Evolutionary conservation across 176 grass and related monocot species (phyloP), one percentile per base, ranked within the genome.

Genomic region (Raddia distichophylla): DNA sequence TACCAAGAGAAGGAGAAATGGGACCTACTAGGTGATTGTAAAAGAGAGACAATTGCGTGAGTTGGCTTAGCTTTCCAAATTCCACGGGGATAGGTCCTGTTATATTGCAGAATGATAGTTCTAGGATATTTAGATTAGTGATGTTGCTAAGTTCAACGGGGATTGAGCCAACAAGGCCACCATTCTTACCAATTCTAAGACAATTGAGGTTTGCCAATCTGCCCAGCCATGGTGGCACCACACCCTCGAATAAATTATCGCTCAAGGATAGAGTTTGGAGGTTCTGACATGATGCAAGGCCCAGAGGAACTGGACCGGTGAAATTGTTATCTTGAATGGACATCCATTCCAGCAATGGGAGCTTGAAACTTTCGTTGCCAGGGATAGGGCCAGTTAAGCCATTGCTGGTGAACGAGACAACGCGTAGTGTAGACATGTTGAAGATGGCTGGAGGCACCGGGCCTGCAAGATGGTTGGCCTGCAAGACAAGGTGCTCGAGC

Each of bases 161-260:
- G 2, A 69, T 68, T 17, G 7, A 10, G 52, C 78, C 78, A 10
- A 17, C 2, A 15, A 80, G 42, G 52, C 10, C 0, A 46, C 7
- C 0, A 5, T 49, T n/a, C n/a, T n/a, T n/a, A n/a, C n/a, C 49
- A 14, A 67, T 17, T 8, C 0, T 10, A 20, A 80, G 37, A 0
- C 1, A 3, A 2, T n/a, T 17, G 14, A 74, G 69, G 0, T 42
- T 18, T 43, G 70, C 2, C 12, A 83, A 8, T 5, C 65, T 51
- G 54, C 59, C 48, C n/a, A 83, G 40, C 70, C 80, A 74, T 17
- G 70, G 18, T 54, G 80, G 80, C 2, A 74, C 19, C 9, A 44
- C 32, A 65, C 54, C 70, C 14, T 65, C 48, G 11, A 83, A 83
- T 40, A 10, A 27, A 55, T 83, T 83, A 0, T 0, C 1, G 10